These are phyloP conservation scores for Madurella mycetomatis DNA, from an alignment of 2,329 filamentous ascomycete species.

Conservation along the genomic window DNA sequence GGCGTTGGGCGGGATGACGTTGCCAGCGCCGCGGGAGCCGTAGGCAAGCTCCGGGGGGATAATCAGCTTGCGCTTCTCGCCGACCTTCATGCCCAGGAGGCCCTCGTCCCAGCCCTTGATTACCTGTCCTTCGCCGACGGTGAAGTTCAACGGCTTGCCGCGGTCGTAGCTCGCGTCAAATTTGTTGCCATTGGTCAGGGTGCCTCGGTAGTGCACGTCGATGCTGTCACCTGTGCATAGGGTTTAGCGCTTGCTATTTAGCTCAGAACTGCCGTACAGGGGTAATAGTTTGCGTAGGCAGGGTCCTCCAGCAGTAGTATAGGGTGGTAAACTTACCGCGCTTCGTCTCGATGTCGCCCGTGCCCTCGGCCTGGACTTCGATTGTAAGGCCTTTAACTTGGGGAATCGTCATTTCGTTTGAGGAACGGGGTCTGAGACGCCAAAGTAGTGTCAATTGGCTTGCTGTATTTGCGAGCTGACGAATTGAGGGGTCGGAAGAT, in stretches of 20 bases:
- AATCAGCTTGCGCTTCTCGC: constrained; percentile 29
- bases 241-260: constrained; percentile 4
- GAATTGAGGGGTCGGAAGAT: neutral
- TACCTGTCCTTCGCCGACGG: constrained; percentile 24
- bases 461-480: neutral
- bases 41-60: constrained; percentile 25
- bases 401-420: constrained; percentile 25
- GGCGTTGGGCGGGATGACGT: constrained; percentile 25
- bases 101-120: constrained; percentile 29
- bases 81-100: constrained; percentile 28
- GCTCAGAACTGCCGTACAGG: neutral
- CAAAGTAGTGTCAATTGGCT: constrained; percentile 12
- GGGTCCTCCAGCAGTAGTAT: neutral
- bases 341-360: constrained; percentile 22
- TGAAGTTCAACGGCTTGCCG: constrained; percentile 32
- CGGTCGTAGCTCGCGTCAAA: constrained; percentile 27
- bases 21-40: constrained; percentile 20
- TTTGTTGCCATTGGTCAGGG: constrained; percentile 22
- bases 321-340: constrained; percentile 20
- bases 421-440: neutral
- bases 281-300: neutral
- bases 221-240: constrained; percentile 22
- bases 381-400: constrained; percentile 22
- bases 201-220: constrained; percentile 26
- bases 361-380: constrained; percentile 20